Evolutionary conservation across 1,139 yeast species (phyloP).

Genomic region (Pichia sp.): DNA sequence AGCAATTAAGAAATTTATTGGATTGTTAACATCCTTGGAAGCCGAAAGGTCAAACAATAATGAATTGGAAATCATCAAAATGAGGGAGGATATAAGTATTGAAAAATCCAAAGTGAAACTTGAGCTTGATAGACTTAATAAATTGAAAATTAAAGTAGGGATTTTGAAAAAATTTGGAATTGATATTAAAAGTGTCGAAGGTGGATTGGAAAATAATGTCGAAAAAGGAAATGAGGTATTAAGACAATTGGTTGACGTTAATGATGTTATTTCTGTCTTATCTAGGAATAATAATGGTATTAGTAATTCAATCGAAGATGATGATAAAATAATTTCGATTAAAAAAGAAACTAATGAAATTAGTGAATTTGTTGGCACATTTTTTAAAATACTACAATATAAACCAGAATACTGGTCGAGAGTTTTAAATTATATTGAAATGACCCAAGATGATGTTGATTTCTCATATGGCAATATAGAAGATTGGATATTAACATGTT

Average conservation of each 20-base stretch:
- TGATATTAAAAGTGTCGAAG: conserved; percentile 60
- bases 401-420: conserved; percentile 70
- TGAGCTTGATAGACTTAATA: conserved; percentile 68
- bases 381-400: conserved; percentile 80
- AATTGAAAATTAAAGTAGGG: conserved; percentile 76
- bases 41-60: conserved; percentile 55
- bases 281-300: background rate
- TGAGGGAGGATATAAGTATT: conserved; percentile 61
- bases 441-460: conserved; percentile 16
- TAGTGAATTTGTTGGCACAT: conserved; percentile 63
- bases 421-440: conserved; percentile 36
- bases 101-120: conserved; percentile 60
- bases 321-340: conserved; percentile 8
- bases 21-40: conserved; percentile 64
- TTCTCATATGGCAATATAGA: conserved; percentile 30
- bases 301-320: conserved; percentile 22
- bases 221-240: conserved; percentile 11
- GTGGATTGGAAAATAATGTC: conserved; percentile 10
- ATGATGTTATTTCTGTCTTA: conserved; percentile 28
- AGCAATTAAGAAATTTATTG: conserved; percentile 73
- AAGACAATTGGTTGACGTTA: conserved; percentile 36
- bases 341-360: conserved; percentile 30
- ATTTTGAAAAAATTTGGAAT: conserved; percentile 73
- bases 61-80: conserved; percentile 63
- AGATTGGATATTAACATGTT: conserved; percentile 43